phyloP scores from a whole-genome alignment of 164 flowering plant species.

The Piper betle region DNA sequence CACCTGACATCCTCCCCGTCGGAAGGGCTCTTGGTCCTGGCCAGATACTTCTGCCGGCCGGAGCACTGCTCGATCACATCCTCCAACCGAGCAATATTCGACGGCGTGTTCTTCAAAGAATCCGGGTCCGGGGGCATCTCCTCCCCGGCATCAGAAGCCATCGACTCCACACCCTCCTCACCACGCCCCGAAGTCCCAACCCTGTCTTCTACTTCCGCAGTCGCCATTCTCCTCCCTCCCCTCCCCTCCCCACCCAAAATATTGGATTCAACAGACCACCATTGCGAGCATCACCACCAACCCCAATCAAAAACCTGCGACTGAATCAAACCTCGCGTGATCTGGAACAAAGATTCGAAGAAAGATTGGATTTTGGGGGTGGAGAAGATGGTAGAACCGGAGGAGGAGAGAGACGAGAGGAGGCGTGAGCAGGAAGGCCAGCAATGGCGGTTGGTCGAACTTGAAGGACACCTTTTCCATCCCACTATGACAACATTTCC shows the following conservation, averaged over 20 bases:
- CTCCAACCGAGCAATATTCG: conserved; percentile 78
- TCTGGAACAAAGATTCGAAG: not conserved
- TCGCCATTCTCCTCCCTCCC: no score
- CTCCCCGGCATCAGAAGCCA: conserved; percentile 1
- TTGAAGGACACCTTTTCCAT: no score
- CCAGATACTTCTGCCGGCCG: conserved; percentile 78
- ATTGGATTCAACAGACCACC: no score
- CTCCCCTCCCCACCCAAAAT: no score
- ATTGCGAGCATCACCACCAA: not conserved
- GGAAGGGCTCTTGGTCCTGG: conserved; percentile 74
- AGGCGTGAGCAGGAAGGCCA: no score
- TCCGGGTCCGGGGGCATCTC: conserved; percentile 62
- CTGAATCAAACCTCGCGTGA: no score
- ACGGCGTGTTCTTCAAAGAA: conserved; percentile 75
- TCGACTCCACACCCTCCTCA: not conserved
- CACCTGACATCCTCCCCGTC: conserved; percentile 91
- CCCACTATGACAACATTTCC: no score
- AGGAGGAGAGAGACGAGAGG: no score
- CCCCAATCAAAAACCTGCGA: not conserved
- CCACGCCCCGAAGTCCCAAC: not conserved
- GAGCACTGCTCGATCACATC: conserved; percentile 68
- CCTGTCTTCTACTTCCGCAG: not conserved
- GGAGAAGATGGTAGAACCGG: no score
- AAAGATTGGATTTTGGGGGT: no score
- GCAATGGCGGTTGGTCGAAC: no score